Base-by-base conservation (phyloP, 305 asterid genomes). In the Caryopteris hybrid region DNA sequence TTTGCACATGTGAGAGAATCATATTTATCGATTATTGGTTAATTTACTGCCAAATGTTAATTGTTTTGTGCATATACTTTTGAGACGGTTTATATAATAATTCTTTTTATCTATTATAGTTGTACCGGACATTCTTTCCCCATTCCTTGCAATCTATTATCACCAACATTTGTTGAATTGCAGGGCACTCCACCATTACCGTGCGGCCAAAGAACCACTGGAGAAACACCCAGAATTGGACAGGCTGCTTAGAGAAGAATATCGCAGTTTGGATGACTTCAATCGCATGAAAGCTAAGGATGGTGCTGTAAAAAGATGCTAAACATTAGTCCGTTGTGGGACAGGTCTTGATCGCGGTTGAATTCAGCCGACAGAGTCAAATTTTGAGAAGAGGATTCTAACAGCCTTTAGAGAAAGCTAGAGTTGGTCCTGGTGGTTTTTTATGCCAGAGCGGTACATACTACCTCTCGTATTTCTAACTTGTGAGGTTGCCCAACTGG, bases 161-260 rank as follows among this genome's bases (percentile, higher is more conserved):
- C n/a, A n/a, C n/a, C n/a, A n/a, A n/a, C n/a, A n/a, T n/a, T n/a
- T n/a, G n/a, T n/a, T n/a, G n/a, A n/a, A n/a, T n/a, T n/a, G 60
- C 90, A 92, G 98, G 96, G 95, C 92, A 60, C 86, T 89, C 70
- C 96, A 89, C 80, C 96, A 92, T 77, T 86, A 72, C 46, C 84
- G 89, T 46, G 84, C 71, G 63, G 74, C 52, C 7, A 76, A 48
- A 50, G 88, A 79, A 46, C 81, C 86, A 13, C 61, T 88, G 58
- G 79, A 76, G 86, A 88, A 83, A 79, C 85, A 79, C 66, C 86
- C 93, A 0, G 95, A 88, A 73, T 55, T 92, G 85, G 97, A 84
- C 38, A 82, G 86, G 66, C 70, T 89, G 78, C 93, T 92, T 25
- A 85, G 76, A 62, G 96, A 89, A 59, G 92, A 88, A 73, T 92